Evolutionary conservation across 306 rosid species (phyloP).

Genomic region (Cyamopsis tetragonoloba): DNA sequence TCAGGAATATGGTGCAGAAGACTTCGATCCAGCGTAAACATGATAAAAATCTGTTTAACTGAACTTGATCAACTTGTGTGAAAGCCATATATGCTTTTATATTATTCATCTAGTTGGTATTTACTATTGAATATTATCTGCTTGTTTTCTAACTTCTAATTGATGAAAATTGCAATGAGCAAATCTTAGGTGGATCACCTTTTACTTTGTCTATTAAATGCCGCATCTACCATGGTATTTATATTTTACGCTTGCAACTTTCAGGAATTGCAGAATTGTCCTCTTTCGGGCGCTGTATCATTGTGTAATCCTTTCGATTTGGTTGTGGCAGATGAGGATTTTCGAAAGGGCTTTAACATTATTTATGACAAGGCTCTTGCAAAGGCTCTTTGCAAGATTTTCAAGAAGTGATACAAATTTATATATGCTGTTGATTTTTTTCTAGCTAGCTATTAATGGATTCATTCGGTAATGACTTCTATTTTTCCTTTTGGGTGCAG

Average conservation of each 20-base stretch:
- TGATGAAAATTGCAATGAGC: not conserved
- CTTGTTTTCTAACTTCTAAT: not conserved
- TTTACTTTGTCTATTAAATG: constrained; percentile 1
- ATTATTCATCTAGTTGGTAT: not conserved
- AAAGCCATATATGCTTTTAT: not conserved
- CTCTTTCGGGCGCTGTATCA: constrained; percentile 92
- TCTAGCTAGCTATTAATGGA: constrained; percentile 8
- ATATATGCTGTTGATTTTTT: not conserved
- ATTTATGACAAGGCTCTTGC: constrained; percentile 83
- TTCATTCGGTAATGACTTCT: not conserved
- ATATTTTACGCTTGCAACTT: constrained; percentile 27
- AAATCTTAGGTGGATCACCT: constrained; percentile 4
- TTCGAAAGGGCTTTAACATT: constrained; percentile 82
- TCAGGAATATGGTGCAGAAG: no score
- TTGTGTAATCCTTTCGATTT: constrained; percentile 94
- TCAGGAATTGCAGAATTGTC: constrained; percentile 65
- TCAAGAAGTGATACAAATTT: constrained; percentile 57
- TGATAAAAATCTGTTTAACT: not conserved
- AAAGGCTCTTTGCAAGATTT: constrained; percentile 54
- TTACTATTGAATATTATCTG: not conserved
- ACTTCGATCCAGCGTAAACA: not conserved
- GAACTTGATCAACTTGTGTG: not conserved
- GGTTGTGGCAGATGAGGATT: constrained; percentile 82
- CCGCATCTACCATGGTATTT: constrained; percentile 11
- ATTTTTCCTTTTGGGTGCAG: constrained; percentile 34